Conservation (phyloP, 345 rosid species). For the Firmiana major region DNA sequence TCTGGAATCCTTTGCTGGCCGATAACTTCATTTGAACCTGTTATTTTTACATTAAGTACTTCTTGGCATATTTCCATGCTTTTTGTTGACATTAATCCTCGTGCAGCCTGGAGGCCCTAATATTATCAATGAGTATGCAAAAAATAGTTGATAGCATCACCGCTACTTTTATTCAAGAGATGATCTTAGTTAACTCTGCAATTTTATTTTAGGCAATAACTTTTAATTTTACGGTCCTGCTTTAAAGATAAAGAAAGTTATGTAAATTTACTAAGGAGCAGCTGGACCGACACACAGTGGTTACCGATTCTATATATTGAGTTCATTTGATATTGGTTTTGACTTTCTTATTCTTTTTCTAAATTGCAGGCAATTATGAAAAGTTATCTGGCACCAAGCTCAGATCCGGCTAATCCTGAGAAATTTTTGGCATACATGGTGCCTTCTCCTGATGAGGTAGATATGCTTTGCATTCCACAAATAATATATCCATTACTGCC, state of each 20-base stretch:
- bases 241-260: background rate
- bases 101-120: background rate
- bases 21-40: background rate
- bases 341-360: background rate
- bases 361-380: constrained; percentile 79
- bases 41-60: background rate
- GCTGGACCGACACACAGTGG: background rate
- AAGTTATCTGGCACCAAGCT: constrained; percentile 69
- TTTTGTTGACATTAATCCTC: background rate
- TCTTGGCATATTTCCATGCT: background rate
- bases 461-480: constrained; percentile 7
- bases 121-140: background rate
- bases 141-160: background rate
- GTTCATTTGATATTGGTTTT: background rate
- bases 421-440: constrained; percentile 89
- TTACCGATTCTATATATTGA: background rate
- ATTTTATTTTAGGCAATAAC: background rate
- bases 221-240: background rate
- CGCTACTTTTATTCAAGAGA: background rate
- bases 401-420: constrained; percentile 70
- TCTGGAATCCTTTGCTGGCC: background rate
- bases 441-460: constrained; percentile 83
- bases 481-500: background rate
- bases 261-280: background rate
- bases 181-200: background rate